Evolutionary conservation across 495 filamentous ascomycete species (phyloP), one percentile per base, ranked within the genome.

Genomic region (Articulospora tetracladia): DNA sequence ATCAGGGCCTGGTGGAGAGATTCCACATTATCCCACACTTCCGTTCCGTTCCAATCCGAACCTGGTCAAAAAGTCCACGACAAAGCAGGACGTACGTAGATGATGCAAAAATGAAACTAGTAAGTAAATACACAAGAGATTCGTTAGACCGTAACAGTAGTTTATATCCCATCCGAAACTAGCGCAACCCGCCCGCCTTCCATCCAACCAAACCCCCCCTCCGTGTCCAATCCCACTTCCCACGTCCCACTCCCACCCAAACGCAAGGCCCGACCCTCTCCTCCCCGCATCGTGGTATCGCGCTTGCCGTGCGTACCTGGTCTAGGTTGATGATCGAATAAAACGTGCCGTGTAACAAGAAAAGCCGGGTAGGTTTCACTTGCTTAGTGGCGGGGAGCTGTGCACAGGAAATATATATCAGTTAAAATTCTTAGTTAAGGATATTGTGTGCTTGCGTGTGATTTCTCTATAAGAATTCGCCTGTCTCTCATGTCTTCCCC

Each of bases 191-290:
- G 15, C 30, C 30, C 30, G 30, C 30, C 6, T 34, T 34, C 30
- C 30, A 34, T 34, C 30, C 15, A 34, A 7, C 30, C 30, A 34
- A 6, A 6, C 30, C 6, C 15, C 15, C 15, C 30, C 7, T 34
- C 30, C 30, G 4, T 19, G 15, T 44, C 11, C 39, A 44, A 44
- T 44, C 39, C 30, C 39, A n/a, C 10, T 17, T 3, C 3, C 39
- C 15, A 7, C 39, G 17, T 44, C 39, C 15, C 39, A 12, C 10
- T 11, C 62, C 72, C 70, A 1, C 79, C 78, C 1, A 76, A 83
- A 66, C 71, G 80, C 20, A 80, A 71, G 30, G 30, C 10, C 17
- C 39, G 39, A 19, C 8, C 39, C 39, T 7, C n/a, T 19, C 39
- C 4, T 52, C 26, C 10, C 34, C 34, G 27, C 15, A 25, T 15